phyloP scores from a whole-genome alignment of 306 rosid species.

The Prinsepia uniflora region DNA sequence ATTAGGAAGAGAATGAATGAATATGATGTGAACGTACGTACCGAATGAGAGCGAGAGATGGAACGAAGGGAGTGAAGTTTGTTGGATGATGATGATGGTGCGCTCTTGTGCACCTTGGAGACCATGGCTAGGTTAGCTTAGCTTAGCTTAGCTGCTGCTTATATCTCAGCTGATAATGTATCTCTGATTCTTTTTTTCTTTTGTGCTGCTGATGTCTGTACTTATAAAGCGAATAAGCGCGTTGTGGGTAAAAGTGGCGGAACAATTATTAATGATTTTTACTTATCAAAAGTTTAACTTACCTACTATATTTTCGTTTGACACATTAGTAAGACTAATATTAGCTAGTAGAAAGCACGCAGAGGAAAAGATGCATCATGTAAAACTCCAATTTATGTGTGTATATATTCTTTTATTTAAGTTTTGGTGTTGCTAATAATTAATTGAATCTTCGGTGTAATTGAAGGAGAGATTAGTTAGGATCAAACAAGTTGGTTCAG shows the following conservation, averaged over 20 bases:
- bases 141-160: slow-evolving; percentile 12
- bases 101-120: slow-evolving; percentile 53
- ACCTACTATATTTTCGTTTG: no score
- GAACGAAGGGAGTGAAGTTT: slow-evolving; percentile 57
- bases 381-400: no score
- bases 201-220: not conserved
- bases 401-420: no score
- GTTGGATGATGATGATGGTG: slow-evolving; percentile 25
- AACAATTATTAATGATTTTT: not conserved
- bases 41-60: slow-evolving; percentile 44
- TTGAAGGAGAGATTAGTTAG: no score
- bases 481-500: no score
- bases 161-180: not conserved
- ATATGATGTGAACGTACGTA: not conserved
- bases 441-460: no score
- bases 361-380: no score
- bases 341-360: no score
- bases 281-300: not conserved
- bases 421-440: no score
- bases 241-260: not conserved
- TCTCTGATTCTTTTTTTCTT: slow-evolving; percentile 19
- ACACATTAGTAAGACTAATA: no score
- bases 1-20: not conserved
- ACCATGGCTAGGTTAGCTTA: slow-evolving; percentile 44
- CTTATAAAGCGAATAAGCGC: not conserved